Evolutionary conservation across 129 eudicot genomes (phyloP).

Genomic region (Sambucus nigra): DNA sequence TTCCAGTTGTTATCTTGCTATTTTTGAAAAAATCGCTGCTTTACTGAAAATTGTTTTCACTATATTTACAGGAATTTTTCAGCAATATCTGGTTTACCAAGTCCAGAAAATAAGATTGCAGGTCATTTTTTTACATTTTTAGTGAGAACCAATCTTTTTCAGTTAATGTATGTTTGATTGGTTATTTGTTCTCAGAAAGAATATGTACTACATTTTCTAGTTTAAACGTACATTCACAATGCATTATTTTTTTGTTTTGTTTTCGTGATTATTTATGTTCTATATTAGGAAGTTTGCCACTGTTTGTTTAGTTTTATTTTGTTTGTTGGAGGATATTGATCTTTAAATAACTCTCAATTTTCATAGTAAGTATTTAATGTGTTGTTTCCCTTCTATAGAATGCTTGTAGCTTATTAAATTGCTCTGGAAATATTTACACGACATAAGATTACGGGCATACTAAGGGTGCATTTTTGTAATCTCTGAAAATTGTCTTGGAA

Average conservation of each 20-base stretch:
- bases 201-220: background rate
- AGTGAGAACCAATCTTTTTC: slow-evolving; percentile 7
- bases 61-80: slow-evolving; percentile 64
- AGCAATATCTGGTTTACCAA: slow-evolving; percentile 90
- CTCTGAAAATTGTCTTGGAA: too few relatives aligned
- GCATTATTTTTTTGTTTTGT: background rate
- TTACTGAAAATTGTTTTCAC: background rate
- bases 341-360: too few relatives aligned
- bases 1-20: background rate
- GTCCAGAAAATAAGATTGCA: slow-evolving; percentile 91
- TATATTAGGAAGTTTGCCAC: too few relatives aligned
- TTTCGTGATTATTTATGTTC: too few relatives aligned
- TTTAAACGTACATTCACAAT: background rate
- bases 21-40: background rate
- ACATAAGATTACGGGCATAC: too few relatives aligned
- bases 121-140: slow-evolving; percentile 30
- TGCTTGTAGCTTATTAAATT: too few relatives aligned
- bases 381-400: too few relatives aligned
- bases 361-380: too few relatives aligned
- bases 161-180: background rate
- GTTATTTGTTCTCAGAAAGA: background rate
- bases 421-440: too few relatives aligned
- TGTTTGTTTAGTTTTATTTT: too few relatives aligned
- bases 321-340: too few relatives aligned
- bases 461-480: too few relatives aligned